Evolutionary conservation across 805 yeast genomes (phyloP), one percentile per base, ranked within the genome.

Genomic region (Zygotorulaspora danielsina): DNA sequence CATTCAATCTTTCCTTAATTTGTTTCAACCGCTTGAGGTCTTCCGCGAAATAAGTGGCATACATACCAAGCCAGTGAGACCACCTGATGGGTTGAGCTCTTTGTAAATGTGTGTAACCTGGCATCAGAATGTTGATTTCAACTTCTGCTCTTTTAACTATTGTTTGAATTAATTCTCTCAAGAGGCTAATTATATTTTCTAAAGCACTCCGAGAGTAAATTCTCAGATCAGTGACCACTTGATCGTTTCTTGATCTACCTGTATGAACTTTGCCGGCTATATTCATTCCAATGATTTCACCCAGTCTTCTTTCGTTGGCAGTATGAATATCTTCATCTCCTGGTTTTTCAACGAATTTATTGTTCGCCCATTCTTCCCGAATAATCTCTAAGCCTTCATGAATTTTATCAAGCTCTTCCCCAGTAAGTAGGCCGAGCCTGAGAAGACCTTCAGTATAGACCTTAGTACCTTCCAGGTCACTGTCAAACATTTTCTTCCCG

Each of bases 61-160:
- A 87, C 64, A 83, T 77, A 49, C 88, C 76, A 47, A 88, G 71
- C 95, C 95, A 87, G 62, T 88, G 97, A 0, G 96, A 71, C 97
- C 97, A 88, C 66, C 97, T 76, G 57, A 88, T 88, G n/a, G 97
- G 97, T 67, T 86, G 97, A 2, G 96, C 96, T 60, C 94, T 81
- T 70, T 88, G 96, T 59, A 88, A 70, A 67, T 88, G 97, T 13
- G 97, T 88, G 69, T 88, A 88, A 30, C 97, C 97, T 8, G 97
- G 97, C 96, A 88, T 88, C 57, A 88, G 73, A 13, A 81, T 84
- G 53, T 83, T 93, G 42, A 88, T 83, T 65, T 88, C 97, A 20
- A 71, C 58, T 54, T 76, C 79, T 3, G 94, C 95, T 55, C 97
- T 76, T 39, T 70, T 71, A 27, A 77, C 54, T 48, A 88, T 73